phyloP scores from a whole-genome alignment of 2,329 filamentous ascomycete species.

The Penicillium olsonii region DNA sequence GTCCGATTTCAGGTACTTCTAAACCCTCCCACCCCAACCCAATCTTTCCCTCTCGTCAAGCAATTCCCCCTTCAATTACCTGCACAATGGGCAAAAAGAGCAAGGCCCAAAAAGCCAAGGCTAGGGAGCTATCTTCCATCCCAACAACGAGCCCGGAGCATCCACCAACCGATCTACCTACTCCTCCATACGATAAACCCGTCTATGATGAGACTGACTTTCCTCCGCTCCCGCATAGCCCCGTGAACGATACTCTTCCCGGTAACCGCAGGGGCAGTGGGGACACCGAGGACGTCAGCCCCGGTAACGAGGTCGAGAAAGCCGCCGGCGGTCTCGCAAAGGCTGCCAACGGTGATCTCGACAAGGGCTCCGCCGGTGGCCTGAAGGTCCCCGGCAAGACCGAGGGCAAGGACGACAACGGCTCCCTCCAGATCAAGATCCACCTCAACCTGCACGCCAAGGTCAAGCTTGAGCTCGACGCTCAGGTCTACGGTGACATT shows the following conservation, averaged over 20 bases:
- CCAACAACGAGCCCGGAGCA: neutral
- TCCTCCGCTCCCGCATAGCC: conserved; percentile 9
- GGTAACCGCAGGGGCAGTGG: conserved; percentile 15
- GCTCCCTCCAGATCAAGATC: conserved; percentile 2
- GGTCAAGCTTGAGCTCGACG: conserved; percentile 3
- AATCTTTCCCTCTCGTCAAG: conserved; percentile 2
- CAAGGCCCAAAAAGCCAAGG: neutral
- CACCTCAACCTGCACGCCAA: conserved; percentile 7
- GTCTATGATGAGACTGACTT: neutral
- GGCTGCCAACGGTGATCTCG: conserved; percentile 1
- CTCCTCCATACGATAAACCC: neutral
- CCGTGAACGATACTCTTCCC: conserved; percentile 3
- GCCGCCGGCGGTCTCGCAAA: too few species aligned
- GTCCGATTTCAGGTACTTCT: conserved; percentile 19
- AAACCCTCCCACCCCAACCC: neutral
- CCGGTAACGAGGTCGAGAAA: too few species aligned
- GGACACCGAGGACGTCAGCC: conserved; percentile 9
- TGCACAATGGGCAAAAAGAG: neutral
- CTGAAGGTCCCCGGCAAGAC: conserved; percentile 12
- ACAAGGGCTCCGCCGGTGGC: conserved; percentile 2
- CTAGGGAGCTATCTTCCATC: neutral
- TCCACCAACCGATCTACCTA: neutral
- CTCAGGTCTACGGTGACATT: conserved; percentile 4
- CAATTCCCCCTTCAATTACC: neutral
- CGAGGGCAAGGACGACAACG: conserved; percentile 1